Conservation (phyloP, 306 rosid species). For the Alnus rubra region DNA sequence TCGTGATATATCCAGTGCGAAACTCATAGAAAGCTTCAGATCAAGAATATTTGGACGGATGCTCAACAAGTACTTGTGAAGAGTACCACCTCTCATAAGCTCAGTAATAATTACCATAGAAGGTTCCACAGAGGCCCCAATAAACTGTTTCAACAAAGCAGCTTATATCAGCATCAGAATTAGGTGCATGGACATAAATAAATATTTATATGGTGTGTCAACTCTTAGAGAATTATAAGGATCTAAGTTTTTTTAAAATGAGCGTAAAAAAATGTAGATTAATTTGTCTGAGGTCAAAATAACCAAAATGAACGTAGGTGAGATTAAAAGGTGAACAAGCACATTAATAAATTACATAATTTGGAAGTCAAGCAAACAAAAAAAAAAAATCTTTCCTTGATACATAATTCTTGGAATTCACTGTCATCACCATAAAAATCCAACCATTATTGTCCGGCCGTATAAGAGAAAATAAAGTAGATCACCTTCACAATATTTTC, state of each 20-base stretch:
- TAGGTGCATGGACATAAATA: neutral
- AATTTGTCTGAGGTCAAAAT: neutral
- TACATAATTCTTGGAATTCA: neutral
- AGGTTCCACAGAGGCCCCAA: conserved; percentile 58
- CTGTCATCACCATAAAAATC: neutral
- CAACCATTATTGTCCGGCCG: neutral
- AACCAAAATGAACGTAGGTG: neutral
- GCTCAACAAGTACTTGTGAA: conserved; percentile 39
- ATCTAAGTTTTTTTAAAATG: neutral
- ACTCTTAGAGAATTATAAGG: neutral
- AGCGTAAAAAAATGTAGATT: neutral
- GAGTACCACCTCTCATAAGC: conserved; percentile 55
- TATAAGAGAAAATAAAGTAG: neutral
- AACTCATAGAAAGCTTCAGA: conserved; percentile 34
- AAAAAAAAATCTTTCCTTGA: neutral
- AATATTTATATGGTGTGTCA: neutral
- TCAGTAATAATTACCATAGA: conserved; percentile 50
- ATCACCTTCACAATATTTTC: conserved; percentile 53
- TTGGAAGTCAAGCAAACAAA: neutral
- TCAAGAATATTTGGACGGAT: conserved; percentile 36
- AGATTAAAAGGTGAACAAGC: neutral
- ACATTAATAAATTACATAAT: neutral
- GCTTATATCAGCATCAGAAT: neutral
- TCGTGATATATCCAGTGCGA: conserved; percentile 47
- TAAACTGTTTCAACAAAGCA: conserved; percentile 39